Evolutionary conservation across 2,329 filamentous ascomycete genomes (phyloP).

Genomic region (Aspergillus sp.): DNA sequence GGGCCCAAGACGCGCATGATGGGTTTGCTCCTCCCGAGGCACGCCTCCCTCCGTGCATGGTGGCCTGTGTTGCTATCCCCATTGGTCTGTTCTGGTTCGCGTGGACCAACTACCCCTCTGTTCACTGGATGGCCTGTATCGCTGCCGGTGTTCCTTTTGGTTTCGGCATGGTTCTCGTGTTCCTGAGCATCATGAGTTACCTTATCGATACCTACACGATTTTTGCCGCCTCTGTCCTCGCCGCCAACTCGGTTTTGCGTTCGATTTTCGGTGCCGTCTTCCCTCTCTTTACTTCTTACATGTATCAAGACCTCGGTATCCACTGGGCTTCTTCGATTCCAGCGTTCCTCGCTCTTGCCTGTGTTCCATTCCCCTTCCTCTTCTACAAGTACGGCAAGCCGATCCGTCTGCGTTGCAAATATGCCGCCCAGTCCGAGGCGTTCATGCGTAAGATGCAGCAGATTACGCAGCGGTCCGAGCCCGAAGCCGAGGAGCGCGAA

Average conservation of each 20-base stretch:
- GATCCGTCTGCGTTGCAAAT: slow-evolving; percentile 49
- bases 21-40: slow-evolving; percentile 67
- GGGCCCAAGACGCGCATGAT: slow-evolving; percentile 48
- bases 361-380: slow-evolving; percentile 50
- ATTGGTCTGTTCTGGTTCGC: slow-evolving; percentile 64
- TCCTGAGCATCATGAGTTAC: slow-evolving; percentile 48
- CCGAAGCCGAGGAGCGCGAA: slow-evolving; percentile 22
- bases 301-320: slow-evolving; percentile 52
- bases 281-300: slow-evolving; percentile 52
- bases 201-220: slow-evolving; percentile 51
- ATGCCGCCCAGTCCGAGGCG: slow-evolving; percentile 41
- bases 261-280: slow-evolving; percentile 54
- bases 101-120: slow-evolving; percentile 57
- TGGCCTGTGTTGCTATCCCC: slow-evolving; percentile 58
- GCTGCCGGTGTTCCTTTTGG: slow-evolving; percentile 45
- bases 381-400: slow-evolving; percentile 48
- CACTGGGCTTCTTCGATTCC: slow-evolving; percentile 54
- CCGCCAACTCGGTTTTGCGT: slow-evolving; percentile 52
- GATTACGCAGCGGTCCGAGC: slow-evolving; percentile 16
- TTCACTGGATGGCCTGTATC: slow-evolving; percentile 47
- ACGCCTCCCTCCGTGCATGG: slow-evolving; percentile 55
- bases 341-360: slow-evolving; percentile 51
- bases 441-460: slow-evolving; percentile 43
- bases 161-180: slow-evolving; percentile 49
- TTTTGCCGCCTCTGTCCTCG: slow-evolving; percentile 48